Evolutionary conservation across 352 stramenopile species (phyloP), one percentile per base, ranked within the genome.

Genomic region (Phytophthora megakarya): DNA sequence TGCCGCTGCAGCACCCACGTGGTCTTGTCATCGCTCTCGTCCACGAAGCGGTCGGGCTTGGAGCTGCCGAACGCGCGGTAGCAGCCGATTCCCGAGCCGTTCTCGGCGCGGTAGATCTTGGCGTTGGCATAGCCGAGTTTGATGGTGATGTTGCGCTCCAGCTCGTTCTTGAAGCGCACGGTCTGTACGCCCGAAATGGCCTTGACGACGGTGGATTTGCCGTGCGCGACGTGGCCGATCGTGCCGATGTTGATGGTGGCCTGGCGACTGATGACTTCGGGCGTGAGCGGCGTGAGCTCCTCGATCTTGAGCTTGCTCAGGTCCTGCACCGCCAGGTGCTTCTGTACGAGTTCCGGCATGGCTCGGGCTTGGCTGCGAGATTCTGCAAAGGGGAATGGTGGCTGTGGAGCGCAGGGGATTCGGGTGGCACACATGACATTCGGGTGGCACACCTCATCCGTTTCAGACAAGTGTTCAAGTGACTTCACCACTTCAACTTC

Each of bases 121-220:
- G 98, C 98, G 77, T 99, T 99, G 54, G 98, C 98, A 76, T 99
- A 99, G 54, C 98, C 98, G n/a, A 99, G 86, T 85, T 99, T 99
- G 86, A 99, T 99, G 54, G 98, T 99, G 78, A 99, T 99, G 87
- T 99, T 99, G 72, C 98, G 94, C 78, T 99, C 97, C 65, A 99
- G 78, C 76, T 99, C 98, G 79, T 99, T 99, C 81, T 98, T 99
- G 75, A 98, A 98, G 30, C 95, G 94, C 46, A 99, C 95, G 5
- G 96, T 98, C 81, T 99, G 96, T n/a, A 99, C 97, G 62, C 98
- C 98, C 47, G 96, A 99, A 61, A 99, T 99, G 49, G 98, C 96
- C 80, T 99, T 99, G 35, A 99, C 98, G 47, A 99, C 97, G 38
- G 98, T 99, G 49, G 89, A 98, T 76, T 99, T 99, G 62, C 98